These are phyloP conservation scores for Penicillium sp. DNA, from an alignment of 2,329 filamentous ascomycete species.

Conservation along the genomic window DNA sequence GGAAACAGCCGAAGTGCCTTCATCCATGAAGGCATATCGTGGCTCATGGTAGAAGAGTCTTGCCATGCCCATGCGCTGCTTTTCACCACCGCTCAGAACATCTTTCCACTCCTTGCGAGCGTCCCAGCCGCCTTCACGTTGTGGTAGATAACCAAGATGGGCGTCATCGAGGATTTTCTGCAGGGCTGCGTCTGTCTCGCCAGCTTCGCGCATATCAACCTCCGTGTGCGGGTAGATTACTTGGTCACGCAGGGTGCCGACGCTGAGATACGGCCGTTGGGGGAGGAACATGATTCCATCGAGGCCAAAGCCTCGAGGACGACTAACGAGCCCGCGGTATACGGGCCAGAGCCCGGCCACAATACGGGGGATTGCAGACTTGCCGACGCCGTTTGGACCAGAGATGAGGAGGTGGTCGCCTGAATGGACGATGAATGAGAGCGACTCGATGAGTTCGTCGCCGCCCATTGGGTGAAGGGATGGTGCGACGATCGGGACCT, in stretches of 20 bases:
- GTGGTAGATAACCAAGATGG: conserved; percentile 80
- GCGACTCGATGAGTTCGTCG: conserved; percentile 82
- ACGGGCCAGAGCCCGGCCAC: conserved; percentile 94
- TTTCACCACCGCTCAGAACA: conserved; percentile 93
- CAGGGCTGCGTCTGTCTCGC: conserved; percentile 75
- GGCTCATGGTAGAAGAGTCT: conserved; percentile 92
- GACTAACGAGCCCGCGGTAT: conserved; percentile 86
- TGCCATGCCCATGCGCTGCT: conserved; percentile 91
- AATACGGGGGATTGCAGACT: conserved; percentile 82
- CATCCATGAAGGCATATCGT: conserved; percentile 89
- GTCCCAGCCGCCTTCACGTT: conserved; percentile 94
- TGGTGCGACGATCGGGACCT: conserved; percentile 89
- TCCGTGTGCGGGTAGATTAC: conserved; percentile 97
- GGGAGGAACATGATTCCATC: conserved; percentile 99
- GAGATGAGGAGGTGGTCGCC: conserved; percentile 95
- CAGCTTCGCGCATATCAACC: conserved; percentile 83
- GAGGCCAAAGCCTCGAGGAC: conserved; percentile 74
- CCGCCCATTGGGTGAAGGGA: conserved; percentile 84
- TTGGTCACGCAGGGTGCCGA: conserved; percentile 91
- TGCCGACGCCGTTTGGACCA: conserved; percentile 91
- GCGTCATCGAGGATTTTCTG: conserved; percentile 77
- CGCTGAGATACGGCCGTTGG: conserved; percentile 86
- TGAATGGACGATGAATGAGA: conserved; percentile 84
- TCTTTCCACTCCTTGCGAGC: conserved; percentile 98
- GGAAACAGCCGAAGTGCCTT: conserved; percentile 91